Evolutionary conservation across 164 flowering plant genomes (phyloP).

Genomic region (Piper longum): DNA sequence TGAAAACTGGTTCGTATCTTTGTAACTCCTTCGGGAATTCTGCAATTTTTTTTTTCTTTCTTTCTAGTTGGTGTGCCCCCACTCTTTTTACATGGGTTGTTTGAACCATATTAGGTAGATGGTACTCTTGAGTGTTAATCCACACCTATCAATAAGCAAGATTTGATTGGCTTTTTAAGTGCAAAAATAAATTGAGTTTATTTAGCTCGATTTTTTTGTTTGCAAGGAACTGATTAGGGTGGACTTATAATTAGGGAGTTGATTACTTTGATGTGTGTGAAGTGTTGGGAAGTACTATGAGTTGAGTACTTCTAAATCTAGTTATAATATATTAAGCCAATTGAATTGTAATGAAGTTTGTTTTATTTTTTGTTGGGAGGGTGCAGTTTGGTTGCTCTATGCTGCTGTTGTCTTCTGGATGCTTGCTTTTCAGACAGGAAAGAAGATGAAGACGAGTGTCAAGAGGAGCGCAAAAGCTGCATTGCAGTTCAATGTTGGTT

Average conservation of each 20-base stretch:
- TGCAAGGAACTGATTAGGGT: too few relatives aligned
- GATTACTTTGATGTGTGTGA: too few relatives aligned
- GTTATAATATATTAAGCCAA: too few relatives aligned
- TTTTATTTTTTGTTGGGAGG: neutral
- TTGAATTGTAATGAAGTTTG: neutral
- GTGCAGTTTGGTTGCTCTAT: conserved; percentile 32
- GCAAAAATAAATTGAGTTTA: too few relatives aligned
- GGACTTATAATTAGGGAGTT: too few relatives aligned
- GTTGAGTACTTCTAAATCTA: too few relatives aligned
- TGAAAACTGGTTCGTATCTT: conserved; percentile 48
- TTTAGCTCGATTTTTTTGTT: too few relatives aligned
- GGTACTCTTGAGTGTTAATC: neutral
- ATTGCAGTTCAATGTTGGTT: too few relatives aligned
- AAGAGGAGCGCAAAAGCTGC: too few relatives aligned
- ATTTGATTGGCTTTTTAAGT: neutral
- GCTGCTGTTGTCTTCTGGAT: conserved; percentile 22
- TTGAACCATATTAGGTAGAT: neutral
- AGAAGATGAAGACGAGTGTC: too few relatives aligned
- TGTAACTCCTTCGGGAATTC: neutral
- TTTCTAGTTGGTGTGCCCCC: neutral
- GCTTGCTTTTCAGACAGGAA: conserved; percentile 16
- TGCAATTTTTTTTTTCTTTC: too few relatives aligned
- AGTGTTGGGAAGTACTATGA: too few relatives aligned
- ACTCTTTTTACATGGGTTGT: neutral
- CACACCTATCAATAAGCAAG: neutral